Evolutionary conservation across 1,284 basidiomycete genomes (phyloP), one percentile per base, ranked within the genome.

Genomic region (Cutaneotrichosporon sp.): DNA sequence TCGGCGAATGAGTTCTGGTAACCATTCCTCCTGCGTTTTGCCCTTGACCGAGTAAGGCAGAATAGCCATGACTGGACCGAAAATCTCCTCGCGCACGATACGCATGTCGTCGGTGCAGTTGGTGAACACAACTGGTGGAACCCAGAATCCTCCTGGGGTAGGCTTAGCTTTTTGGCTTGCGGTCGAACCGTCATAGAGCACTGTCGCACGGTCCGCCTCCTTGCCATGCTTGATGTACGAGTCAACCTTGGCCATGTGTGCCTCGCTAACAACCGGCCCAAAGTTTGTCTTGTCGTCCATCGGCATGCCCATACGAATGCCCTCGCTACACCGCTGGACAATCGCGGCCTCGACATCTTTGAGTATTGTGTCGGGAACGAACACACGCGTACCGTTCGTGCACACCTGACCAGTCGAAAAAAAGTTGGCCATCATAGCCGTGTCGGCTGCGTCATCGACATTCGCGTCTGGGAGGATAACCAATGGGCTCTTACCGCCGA

Each of bases 1-100:
- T 26, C 90, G 76, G 30, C 78, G 66, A 59, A 94, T 82, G 4
- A 68, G 71, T 40, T 77, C 67, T 5, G 67, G 62, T 0, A 53
- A 20, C 51, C 51, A 57, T n/a, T 44, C 26, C 18, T 50, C 51
- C 14, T 17, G 45, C 9, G 10, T 13, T 8, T n/a, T 33, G 4
- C 51, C 50, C 41, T 75, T 67, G 2, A 67, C 67, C 14, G 64
- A 57, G 64, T 79, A 79, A 4, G 67, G 68, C 23, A 76, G 69
- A 26, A 77, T 61, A 22, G 64, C 66, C 36, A 79, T 67, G 26
- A 78, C 77, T 0, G 77, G 77, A 0, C 76, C 78, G 49, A 80
- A 80, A 33, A 78, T 78, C 65, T 73, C 70, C 49, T 75, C 72
- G 46, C 64, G 54, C 12, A 72, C 68, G 21, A 69, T 58, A 26